Base-by-base conservation (phyloP, 129 eudicot genomes). In the Lonicera japonica region DNA sequence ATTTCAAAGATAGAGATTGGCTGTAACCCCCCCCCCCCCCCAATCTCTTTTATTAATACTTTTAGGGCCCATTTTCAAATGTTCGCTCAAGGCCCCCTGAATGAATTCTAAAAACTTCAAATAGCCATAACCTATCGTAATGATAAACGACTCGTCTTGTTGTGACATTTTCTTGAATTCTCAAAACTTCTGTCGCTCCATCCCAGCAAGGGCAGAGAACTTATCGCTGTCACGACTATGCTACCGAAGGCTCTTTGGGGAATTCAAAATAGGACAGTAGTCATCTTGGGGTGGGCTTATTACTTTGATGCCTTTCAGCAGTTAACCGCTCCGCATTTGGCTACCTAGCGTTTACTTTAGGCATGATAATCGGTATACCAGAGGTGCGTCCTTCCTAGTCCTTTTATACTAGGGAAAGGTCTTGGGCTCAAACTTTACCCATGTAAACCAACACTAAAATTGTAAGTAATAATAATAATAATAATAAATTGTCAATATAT, bases 241-340 rank as follows among this genome's bases (percentile, higher is more conserved):
- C 53, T 61, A 47, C 12, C 40, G 2, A n/a, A 50, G 51, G 52
- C 61, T 53, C 19, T 66, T n/a, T n/a, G n/a, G 52, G 52, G 51
- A 55, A 66, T 6, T 66, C 61, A 13, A 61, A 36, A 54, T 53
- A 52, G 25, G 64, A 67, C 56, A 66, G 53, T 53, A 57, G 64
- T 55, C 56, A 57, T 67, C 55, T 67, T 67, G 64, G 64, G 56
- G 54, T 67, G 50, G 51, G 46, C 1, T 40, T 40, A 40, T 55
- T 54, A 39, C 72, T 67, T 65, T 51, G 61, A 65, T 52, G 60
- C 70, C n/a, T 65, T 67, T 67, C 29, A 56, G 34, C 50, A 67
- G 56, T 56, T 54, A 67, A 54, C 54, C 36, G 63, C n/a, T 67
- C 17, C 60, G 71, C 54, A 67, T 39, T 67, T 43, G 72, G 55